Evolutionary conservation across 2,329 filamentous ascomycete species (phyloP).

Genomic region (Fusarium scirpi): DNA sequence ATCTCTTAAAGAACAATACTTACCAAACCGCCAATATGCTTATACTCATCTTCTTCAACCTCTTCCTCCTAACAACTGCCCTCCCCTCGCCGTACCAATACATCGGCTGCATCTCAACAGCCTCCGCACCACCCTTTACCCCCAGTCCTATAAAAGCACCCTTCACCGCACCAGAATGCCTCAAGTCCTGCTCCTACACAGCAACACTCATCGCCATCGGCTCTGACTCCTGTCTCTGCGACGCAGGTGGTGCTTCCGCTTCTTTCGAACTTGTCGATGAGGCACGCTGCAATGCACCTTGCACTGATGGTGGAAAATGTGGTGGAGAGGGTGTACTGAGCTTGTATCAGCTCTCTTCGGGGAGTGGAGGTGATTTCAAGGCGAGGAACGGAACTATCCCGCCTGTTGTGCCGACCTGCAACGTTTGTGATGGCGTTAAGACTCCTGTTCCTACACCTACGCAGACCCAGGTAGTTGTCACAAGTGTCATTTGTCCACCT

Average conservation of each 20-base stretch:
- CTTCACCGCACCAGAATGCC: slow-evolving; percentile 30
- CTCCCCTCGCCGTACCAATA: slow-evolving; percentile 40
- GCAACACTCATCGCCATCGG: slow-evolving; percentile 44
- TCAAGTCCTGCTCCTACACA: slow-evolving; percentile 18
- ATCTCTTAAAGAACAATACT: not conserved
- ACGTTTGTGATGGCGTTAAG: slow-evolving; percentile 2
- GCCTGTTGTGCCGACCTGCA: slow-evolving; percentile 19
- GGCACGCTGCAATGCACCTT: slow-evolving; percentile 35
- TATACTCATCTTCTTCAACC: slow-evolving; percentile 23
- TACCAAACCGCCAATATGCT: slow-evolving; percentile 14
- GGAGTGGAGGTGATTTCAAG: not conserved
- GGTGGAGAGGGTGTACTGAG: slow-evolving; percentile 40
- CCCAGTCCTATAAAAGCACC: slow-evolving; percentile 17
- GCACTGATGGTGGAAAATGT: slow-evolving; percentile 42
- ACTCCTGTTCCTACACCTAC: slow-evolving; percentile 3
- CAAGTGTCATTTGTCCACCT: slow-evolving; percentile 10
- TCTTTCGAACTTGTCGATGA: slow-evolving; percentile 35
- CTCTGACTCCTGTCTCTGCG: slow-evolving; percentile 41
- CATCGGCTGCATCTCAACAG: slow-evolving; percentile 47
- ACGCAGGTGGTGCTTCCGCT: slow-evolving; percentile 11
- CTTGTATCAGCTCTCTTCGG: slow-evolving; percentile 29
- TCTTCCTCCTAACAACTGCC: slow-evolving; percentile 41
- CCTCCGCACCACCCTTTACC: slow-evolving; percentile 30
- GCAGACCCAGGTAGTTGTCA: not conserved
- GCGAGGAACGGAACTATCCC: slow-evolving; percentile 2